Evolutionary conservation across 176 grass and related monocot genomes (phyloP).

Genomic region (Triticum timopheevii): DNA sequence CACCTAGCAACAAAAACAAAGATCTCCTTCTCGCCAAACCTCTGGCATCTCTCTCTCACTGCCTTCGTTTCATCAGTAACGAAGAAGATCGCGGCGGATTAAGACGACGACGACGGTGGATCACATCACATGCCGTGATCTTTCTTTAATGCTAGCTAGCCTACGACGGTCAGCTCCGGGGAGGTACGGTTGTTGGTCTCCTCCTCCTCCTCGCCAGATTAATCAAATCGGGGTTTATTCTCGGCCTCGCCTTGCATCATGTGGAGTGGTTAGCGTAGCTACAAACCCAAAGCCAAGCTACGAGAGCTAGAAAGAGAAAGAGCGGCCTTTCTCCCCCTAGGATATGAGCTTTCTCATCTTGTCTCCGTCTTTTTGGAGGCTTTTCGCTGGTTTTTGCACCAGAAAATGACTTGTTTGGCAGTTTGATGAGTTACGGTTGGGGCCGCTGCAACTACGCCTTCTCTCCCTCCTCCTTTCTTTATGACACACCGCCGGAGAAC

Average conservation of each 20-base stretch:
- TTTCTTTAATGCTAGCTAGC: constrained; percentile 27
- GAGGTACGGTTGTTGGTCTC: constrained; percentile 46
- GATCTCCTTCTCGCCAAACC: not conserved
- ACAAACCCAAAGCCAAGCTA: constrained; percentile 20
- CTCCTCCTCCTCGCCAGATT: not conserved
- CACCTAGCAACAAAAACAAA: not conserved
- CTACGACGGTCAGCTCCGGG: constrained; percentile 28
- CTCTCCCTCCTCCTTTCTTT: not conserved
- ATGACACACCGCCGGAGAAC: constrained; percentile 34
- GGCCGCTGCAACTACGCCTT: constrained; percentile 34
- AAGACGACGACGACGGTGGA: constrained; percentile 25
- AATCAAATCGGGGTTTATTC: not conserved
- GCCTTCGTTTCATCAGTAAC: not conserved
- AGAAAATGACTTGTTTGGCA: not conserved
- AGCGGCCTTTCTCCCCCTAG: constrained; percentile 12
- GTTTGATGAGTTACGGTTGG: constrained; percentile 42
- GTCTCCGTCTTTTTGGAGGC: constrained; percentile 24
- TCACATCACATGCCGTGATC: constrained; percentile 30
- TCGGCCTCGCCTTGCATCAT: not conserved
- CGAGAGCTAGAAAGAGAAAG: not conserved
- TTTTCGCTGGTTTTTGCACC: constrained; percentile 21
- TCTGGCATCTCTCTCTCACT: not conserved
- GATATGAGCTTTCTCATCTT: constrained; percentile 10
- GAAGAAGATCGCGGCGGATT: constrained; percentile 36
- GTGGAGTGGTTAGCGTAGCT: constrained; percentile 39